phyloP scores from a whole-genome alignment of 2,329 filamentous ascomycete genomes.

The Plenodomus tracheiphilus region DNA sequence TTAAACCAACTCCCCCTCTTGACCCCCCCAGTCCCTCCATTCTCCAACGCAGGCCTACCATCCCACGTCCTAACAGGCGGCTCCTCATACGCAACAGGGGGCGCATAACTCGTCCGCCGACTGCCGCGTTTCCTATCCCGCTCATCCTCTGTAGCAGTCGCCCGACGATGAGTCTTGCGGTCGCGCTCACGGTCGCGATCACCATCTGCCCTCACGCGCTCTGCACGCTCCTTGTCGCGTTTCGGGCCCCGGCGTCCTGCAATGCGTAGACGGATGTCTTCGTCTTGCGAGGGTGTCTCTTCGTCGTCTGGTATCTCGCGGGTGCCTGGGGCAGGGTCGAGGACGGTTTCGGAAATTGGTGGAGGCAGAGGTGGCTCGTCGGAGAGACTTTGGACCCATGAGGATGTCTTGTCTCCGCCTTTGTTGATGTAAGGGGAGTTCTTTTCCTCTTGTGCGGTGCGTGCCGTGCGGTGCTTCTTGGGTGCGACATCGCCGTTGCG shows the following conservation, averaged over 20 bases:
- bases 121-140: conserved; percentile 29
- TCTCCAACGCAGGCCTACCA: conserved; percentile 42
- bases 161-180: conserved; percentile 31
- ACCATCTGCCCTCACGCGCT: conserved; percentile 27
- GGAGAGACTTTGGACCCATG: conserved; percentile 53
- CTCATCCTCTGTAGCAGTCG: conserved; percentile 24
- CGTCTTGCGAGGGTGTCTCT: conserved; percentile 43
- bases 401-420: conserved; percentile 53
- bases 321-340: conserved; percentile 44
- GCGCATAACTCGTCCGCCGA: conserved; percentile 36
- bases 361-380: conserved; percentile 52
- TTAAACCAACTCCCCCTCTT: conserved; percentile 53
- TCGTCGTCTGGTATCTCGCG: conserved; percentile 35
- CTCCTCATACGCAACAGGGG: conserved; percentile 31
- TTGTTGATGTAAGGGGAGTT: conserved; percentile 41
- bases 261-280: conserved; percentile 44
- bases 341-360: conserved; percentile 51
- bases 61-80: conserved; percentile 45
- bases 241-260: conserved; percentile 33
- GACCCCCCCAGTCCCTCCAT: conserved; percentile 22
- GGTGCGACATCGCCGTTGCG: conserved; percentile 39
- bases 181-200: conserved; percentile 35
- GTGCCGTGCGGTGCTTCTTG: conserved; percentile 33
- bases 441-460: conserved; percentile 33
- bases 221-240: conserved; percentile 35